These are phyloP conservation scores for Musa schizocarpa DNA, from an alignment of 176 grass and related monocot species.

Conservation along the genomic window DNA sequence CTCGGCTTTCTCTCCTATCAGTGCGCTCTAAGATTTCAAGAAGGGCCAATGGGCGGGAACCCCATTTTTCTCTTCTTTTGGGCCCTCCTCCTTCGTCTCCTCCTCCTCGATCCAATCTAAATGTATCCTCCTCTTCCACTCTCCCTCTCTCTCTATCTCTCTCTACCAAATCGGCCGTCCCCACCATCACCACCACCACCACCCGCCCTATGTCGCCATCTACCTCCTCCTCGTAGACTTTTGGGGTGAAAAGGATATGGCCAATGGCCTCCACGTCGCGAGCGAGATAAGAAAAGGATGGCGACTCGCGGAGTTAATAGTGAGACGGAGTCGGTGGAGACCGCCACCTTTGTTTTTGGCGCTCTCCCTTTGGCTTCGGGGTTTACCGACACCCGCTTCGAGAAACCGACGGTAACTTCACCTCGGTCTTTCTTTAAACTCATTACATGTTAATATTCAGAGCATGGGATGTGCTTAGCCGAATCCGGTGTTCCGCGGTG, in stretches of 20 bases:
- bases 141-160: background rate
- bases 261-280: conserved; percentile 17
- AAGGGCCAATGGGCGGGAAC: conserved; percentile 30
- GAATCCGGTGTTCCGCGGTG: too few species aligned
- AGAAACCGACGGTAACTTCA: background rate
- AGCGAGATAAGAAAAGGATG: background rate
- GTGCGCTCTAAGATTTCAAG: conserved; percentile 29
- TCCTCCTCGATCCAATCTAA: background rate
- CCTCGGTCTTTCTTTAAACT: background rate
- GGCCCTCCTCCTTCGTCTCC: background rate
- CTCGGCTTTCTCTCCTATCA: background rate
- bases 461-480: too few species aligned
- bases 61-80: conserved; percentile 5
- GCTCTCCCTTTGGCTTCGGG: too few species aligned
- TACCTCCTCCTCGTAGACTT: background rate
- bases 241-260: too few species aligned
- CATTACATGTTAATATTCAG: too few species aligned
- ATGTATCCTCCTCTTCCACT: too few species aligned
- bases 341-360: too few species aligned
- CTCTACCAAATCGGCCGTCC: background rate
- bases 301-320: background rate
- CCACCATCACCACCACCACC: background rate
- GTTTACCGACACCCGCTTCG: too few species aligned
- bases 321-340: too few species aligned
- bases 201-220: background rate